A percentile compares a stretch with the other conserved stretches of the same genome.
Evolutionary conservation across 1,284 basidiomycete species (phyloP).

Genomic region (Microbotryum saponariae): DNA sequence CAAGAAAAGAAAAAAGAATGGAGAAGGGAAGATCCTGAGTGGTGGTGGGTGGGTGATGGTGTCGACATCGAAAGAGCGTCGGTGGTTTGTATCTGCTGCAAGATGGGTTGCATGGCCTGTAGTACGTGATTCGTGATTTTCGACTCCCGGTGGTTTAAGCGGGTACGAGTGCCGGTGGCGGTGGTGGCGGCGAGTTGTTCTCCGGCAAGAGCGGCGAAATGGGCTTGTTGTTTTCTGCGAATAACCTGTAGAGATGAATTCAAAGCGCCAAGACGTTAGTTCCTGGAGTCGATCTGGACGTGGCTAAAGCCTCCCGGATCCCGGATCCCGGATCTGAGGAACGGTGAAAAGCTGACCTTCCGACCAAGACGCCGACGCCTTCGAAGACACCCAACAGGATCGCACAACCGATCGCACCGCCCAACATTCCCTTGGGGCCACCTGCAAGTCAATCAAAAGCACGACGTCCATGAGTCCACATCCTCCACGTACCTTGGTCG

Average conservation of each 20-base stretch:
- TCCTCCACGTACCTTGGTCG: neutral
- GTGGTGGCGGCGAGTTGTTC: constrained; percentile 1
- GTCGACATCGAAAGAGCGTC: no score
- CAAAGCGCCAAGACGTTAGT: no score
- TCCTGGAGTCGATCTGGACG: no score
- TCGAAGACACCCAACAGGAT: constrained; percentile 80
- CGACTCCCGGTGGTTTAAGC: neutral
- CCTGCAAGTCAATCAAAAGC: constrained; percentile 47
- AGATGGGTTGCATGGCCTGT: no score
- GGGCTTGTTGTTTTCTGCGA: constrained; percentile 32
- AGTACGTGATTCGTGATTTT: no score
- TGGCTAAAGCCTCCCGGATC: no score
- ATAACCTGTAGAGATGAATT: constrained; percentile 10
- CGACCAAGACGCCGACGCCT: constrained; percentile 82
- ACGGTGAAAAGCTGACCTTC: constrained; percentile 42
- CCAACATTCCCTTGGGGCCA: constrained; percentile 81
- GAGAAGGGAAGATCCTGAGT: neutral
- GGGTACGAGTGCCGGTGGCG: neutral
- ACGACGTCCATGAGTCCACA: neutral
- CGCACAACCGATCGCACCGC: constrained; percentile 89
- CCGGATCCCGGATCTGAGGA: no score
- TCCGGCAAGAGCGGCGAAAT: constrained; percentile 17
- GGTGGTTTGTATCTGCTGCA: neutral
- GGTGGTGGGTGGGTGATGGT: neutral
- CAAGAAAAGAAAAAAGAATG: neutral